phyloP scores from a whole-genome alignment of 495 filamentous ascomycete genomes.

The Aspergillus coremiiformis region DNA sequence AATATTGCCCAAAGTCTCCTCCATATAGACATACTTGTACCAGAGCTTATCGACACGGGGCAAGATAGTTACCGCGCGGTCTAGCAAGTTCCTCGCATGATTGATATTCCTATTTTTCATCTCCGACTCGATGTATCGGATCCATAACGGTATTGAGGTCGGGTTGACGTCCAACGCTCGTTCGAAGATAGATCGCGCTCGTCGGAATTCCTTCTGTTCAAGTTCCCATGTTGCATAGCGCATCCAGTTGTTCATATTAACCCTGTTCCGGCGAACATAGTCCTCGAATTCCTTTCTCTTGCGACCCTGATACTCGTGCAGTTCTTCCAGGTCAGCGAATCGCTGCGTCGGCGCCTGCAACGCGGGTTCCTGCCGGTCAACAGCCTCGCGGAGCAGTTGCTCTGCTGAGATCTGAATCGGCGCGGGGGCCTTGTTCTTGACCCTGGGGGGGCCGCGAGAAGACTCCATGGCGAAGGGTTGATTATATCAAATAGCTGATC shows the following conservation, averaged over 20 bases:
- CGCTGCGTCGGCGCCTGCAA: constrained; percentile 88
- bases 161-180: constrained; percentile 87
- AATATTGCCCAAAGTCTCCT: constrained; percentile 91
- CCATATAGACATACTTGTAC: constrained; percentile 99
- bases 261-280: constrained; percentile 89
- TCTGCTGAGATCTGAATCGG: constrained; percentile 89
- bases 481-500: not conserved
- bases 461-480: constrained; percentile 64
- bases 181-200: constrained; percentile 94
- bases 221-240: constrained; percentile 96
- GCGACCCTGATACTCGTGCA: constrained; percentile 93
- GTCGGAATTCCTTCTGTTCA: constrained; percentile 96
- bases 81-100: constrained; percentile 88
- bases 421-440: constrained; percentile 96
- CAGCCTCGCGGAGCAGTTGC: constrained; percentile 94
- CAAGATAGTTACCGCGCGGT: constrained; percentile 91
- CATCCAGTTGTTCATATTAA: constrained; percentile 99
- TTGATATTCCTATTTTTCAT: constrained; percentile 97
- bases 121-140: constrained; percentile 91
- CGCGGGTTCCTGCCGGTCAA: constrained; percentile 88
- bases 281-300: constrained; percentile 97
- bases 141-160: constrained; percentile 73
- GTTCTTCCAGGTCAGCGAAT: constrained; percentile 93
- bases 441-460: constrained; percentile 86
- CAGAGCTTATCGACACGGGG: constrained; percentile 91